Evolutionary conservation across 441 rosid genomes (phyloP).

Genomic region (Sinapis alba): DNA sequence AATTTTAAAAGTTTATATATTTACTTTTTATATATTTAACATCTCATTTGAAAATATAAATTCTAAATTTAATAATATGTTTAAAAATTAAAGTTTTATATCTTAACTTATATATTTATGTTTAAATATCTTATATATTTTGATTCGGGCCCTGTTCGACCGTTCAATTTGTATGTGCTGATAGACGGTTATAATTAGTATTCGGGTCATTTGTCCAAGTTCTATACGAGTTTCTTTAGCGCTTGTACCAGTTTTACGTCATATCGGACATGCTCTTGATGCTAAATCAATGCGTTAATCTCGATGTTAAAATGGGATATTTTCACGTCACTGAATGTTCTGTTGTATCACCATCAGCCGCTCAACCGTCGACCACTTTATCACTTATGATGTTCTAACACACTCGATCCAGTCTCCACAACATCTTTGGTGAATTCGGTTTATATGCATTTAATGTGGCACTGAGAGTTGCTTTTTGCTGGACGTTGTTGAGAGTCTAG

Average conservation of each 20-base stretch:
- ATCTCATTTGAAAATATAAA: too few relatives aligned
- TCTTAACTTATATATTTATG: too few relatives aligned
- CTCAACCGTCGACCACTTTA: neutral
- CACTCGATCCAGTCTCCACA: too few relatives aligned
- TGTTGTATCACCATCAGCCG: neutral
- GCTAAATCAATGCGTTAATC: neutral
- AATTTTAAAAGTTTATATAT: too few relatives aligned
- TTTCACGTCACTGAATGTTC: neutral
- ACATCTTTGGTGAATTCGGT: neutral
- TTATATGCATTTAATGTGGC: neutral
- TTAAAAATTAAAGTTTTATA: too few relatives aligned
- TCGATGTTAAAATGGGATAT: neutral
- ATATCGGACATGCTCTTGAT: neutral
- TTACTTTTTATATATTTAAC: too few relatives aligned
- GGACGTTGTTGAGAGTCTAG: neutral
- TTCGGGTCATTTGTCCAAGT: neutral
- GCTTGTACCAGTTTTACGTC: neutral
- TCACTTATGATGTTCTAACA: neutral
- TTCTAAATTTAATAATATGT: too few relatives aligned
- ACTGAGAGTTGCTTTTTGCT: slow-evolving; percentile 7
- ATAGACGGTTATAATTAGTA: neutral
- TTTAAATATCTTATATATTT: too few relatives aligned
- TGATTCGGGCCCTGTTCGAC: too few relatives aligned
- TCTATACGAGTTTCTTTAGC: neutral
- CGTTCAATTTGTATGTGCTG: too few relatives aligned